These are phyloP conservation scores for Calonectria naviculata DNA, from an alignment of 2,329 filamentous ascomycete genomes.

Conservation along the genomic window DNA sequence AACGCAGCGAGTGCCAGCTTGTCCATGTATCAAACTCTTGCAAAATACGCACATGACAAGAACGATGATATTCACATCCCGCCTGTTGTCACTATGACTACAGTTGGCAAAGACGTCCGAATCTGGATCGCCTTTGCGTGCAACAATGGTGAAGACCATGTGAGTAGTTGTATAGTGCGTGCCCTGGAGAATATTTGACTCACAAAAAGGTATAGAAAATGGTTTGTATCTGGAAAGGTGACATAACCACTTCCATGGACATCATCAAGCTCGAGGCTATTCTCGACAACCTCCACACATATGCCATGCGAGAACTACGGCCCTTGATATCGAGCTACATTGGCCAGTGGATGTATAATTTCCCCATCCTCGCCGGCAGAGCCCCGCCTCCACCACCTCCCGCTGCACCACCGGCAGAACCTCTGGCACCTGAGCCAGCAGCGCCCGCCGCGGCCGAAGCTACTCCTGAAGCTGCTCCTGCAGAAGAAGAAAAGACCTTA, in stretches of 20 bases:
- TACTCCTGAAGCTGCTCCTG: not conserved
- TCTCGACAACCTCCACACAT: slow-evolving; percentile 31
- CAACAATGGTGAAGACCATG: slow-evolving; percentile 7
- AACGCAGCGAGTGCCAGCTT: slow-evolving; percentile 25
- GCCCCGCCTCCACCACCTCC: not conserved
- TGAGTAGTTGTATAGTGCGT: not conserved
- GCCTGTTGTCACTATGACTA: slow-evolving; percentile 26
- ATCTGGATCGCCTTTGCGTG: slow-evolving; percentile 28
- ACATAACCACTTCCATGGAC: slow-evolving; percentile 23
- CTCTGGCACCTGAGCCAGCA: not conserved
- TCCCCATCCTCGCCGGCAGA: not conserved
- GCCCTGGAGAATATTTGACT: not conserved
- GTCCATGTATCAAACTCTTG: slow-evolving; percentile 22
- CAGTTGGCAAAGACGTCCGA: slow-evolving; percentile 15
- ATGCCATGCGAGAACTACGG: slow-evolving; percentile 24
- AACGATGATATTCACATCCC: slow-evolving; percentile 18
- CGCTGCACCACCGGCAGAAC: not conserved
- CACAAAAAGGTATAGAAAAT: slow-evolving; percentile 18
- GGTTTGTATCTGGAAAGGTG: slow-evolving; percentile 29
- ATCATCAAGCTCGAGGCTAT: slow-evolving; percentile 25
- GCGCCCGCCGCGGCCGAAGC: not conserved
- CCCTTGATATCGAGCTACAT: slow-evolving; percentile 31
- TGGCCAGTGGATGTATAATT: slow-evolving; percentile 24
- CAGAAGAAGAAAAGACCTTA: slow-evolving; percentile 1
- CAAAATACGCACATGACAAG: slow-evolving; percentile 10